Base-by-base conservation (phyloP, 805 yeast species). In the Blastobotrys parvus region DNA sequence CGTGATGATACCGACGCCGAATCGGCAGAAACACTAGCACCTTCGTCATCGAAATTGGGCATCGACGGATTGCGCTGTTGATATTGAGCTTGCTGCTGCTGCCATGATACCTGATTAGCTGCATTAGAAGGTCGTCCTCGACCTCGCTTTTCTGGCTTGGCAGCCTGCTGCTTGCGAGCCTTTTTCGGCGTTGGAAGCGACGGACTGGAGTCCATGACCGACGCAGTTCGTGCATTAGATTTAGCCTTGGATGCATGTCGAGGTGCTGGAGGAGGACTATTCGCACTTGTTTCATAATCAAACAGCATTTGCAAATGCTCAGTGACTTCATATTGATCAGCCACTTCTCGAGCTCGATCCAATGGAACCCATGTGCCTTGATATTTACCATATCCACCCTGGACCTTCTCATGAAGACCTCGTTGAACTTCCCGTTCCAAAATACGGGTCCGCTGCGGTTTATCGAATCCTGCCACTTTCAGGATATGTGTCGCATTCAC, bases 321-420 rank as follows among this genome's bases (percentile, higher is more conserved):
- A 47, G 69, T 67, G 3, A 84, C 94, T 1, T 73, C 78, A 51
- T 77, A 78, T 53, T 77, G 78, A 39, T 68, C 67, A 1, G 90
- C 86, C 44, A 86, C 72, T 48, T 72, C 75, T 20, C 68, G 63
- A 1, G 95, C 97, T 39, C 84, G 76, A 4, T 72, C 77, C 48
- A 85, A 63, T 0, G 97, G 97, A 6, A 89, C 89, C 96, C 96
- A 89, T 2, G 97, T 89, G 15, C 96, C 97, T 62, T 90, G 97
- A 62, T 88, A 90, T 58, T 89, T 81, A 42, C 97, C 97, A 60
- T 88, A 89, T 2, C 97, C 97, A 48, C 97, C 97, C 62, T 89
- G 97, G 18, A 89, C 87, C 61, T 90, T 90, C 56, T 89, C 96
- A 60, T 89, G 97, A 16, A 70, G 64, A 3, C 94, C 95, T 34